phyloP scores from a whole-genome alignment of 805 yeast species.

The Saccharomycopsis fermentans region DNA sequence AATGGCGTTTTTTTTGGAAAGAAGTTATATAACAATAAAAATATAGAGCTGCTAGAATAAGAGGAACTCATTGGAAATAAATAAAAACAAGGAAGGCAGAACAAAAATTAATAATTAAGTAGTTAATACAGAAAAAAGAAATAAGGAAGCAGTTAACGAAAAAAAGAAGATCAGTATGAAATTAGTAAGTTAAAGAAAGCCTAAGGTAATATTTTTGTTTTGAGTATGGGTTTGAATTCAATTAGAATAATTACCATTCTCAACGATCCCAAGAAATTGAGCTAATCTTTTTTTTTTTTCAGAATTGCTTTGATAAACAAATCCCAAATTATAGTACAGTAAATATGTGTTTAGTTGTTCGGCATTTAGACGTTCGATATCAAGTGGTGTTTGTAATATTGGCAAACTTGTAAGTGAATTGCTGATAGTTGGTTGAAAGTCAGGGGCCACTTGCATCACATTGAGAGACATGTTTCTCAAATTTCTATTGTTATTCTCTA shows the following conservation, averaged over 20 bases:
- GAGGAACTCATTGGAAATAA: no score
- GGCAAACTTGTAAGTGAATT: conserved; percentile 14
- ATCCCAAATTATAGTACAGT: conserved; percentile 6
- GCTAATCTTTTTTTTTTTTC: conserved; percentile 14
- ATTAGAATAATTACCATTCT: conserved; percentile 15
- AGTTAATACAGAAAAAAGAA: no score
- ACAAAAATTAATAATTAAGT: no score
- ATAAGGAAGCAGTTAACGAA: no score
- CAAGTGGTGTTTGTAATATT: conserved; percentile 14
- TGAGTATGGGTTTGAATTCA: background rate
- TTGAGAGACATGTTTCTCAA: conserved; percentile 16
- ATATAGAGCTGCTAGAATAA: no score
- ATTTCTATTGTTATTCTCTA: conserved; percentile 17
- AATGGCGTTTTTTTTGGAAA: no score
- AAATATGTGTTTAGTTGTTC: conserved; percentile 12
- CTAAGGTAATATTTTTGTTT: background rate
- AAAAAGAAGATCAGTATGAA: background rate
- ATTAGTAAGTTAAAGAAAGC: background rate
- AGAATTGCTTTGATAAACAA: background rate
- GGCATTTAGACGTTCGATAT: conserved; percentile 9
- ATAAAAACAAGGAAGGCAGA: no score
- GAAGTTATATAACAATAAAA: no score
- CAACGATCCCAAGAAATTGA: conserved; percentile 13
- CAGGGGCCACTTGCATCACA: conserved; percentile 13
- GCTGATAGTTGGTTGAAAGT: conserved; percentile 10